Evolutionary conservation across 176 grass and related monocot species (phyloP).

Genomic region (Pontederia paniculata): DNA sequence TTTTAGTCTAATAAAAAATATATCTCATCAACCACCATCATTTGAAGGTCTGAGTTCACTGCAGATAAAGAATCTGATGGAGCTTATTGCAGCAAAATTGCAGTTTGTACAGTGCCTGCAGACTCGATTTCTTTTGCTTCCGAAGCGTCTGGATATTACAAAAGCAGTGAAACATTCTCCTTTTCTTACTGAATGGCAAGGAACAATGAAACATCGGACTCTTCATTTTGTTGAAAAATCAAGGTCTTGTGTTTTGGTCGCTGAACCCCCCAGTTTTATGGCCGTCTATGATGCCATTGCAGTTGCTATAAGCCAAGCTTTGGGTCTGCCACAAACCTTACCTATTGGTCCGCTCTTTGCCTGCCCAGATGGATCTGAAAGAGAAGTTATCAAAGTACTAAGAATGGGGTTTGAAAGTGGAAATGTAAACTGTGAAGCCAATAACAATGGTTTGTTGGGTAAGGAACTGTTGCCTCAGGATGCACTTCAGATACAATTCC

Average conservation of each 20-base stretch:
- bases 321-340: slow-evolving; percentile 58
- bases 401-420: slow-evolving; percentile 45
- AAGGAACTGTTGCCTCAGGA: slow-evolving; percentile 73
- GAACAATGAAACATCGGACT: slow-evolving; percentile 51
- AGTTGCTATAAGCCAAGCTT: slow-evolving; percentile 52
- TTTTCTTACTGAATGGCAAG: slow-evolving; percentile 55
- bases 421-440: slow-evolving; percentile 39
- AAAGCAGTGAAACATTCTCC: slow-evolving; percentile 28
- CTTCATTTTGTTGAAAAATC: slow-evolving; percentile 63
- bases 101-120: slow-evolving; percentile 55
- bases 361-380: slow-evolving; percentile 75
- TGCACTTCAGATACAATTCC: slow-evolving; percentile 86
- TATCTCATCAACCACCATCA: slow-evolving; percentile 63
- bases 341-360: slow-evolving; percentile 65
- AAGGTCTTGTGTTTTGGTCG: slow-evolving; percentile 56
- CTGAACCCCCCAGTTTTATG: slow-evolving; percentile 78
- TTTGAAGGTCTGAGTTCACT: slow-evolving; percentile 53
- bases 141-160: slow-evolving; percentile 61
- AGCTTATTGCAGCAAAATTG: slow-evolving; percentile 60
- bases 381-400: slow-evolving; percentile 59
- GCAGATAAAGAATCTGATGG: slow-evolving; percentile 42
- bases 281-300: slow-evolving; percentile 74
- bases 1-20: slow-evolving; percentile 44
- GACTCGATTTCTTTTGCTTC: slow-evolving; percentile 76
- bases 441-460: slow-evolving; percentile 47